These are phyloP conservation scores for Podaxis sp. DNA, from an alignment of 768 basidiomycete species.

Conservation along the genomic window DNA sequence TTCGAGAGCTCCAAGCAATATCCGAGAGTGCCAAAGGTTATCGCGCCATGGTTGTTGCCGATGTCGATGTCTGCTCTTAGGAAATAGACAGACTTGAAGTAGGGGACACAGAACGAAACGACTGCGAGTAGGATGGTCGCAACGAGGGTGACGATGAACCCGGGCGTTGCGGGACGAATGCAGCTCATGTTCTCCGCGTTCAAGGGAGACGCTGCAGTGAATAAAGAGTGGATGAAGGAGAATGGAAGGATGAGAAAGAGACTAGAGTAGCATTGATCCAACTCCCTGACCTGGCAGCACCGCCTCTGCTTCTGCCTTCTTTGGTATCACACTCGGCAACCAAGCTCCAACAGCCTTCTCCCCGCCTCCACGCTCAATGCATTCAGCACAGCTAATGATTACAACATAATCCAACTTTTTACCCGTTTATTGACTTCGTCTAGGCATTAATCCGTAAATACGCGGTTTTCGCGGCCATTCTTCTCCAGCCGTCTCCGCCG, in stretches of 20 bases:
- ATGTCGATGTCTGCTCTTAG: conserved; percentile 68
- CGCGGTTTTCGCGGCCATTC: too few relatives aligned
- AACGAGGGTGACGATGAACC: conserved; percentile 78
- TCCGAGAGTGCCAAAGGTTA: conserved; percentile 88
- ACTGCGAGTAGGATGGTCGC: conserved; percentile 80
- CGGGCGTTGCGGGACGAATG: conserved; percentile 87
- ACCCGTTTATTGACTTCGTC: too few relatives aligned
- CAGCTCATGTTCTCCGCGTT: conserved; percentile 44
- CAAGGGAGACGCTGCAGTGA: not conserved
- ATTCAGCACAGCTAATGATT: not conserved
- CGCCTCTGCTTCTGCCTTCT: conserved; percentile 2
- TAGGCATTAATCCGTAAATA: not conserved
- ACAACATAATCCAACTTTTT: not conserved
- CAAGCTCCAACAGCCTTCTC: not conserved
- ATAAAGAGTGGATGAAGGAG: conserved; percentile 1
- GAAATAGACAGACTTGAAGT: conserved; percentile 87
- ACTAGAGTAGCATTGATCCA: not conserved
- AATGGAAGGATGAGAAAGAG: not conserved
- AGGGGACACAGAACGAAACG: conserved; percentile 89
- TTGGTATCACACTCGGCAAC: not conserved
- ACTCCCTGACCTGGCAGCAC: not conserved
- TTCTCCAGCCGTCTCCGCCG: not conserved
- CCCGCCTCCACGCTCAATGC: not conserved
- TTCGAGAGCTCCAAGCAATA: conserved; percentile 70
- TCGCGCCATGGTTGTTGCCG: conserved; percentile 47